Conservation (phyloP, 306 rosid genomes). For the Gastrolobium villosum region DNA sequence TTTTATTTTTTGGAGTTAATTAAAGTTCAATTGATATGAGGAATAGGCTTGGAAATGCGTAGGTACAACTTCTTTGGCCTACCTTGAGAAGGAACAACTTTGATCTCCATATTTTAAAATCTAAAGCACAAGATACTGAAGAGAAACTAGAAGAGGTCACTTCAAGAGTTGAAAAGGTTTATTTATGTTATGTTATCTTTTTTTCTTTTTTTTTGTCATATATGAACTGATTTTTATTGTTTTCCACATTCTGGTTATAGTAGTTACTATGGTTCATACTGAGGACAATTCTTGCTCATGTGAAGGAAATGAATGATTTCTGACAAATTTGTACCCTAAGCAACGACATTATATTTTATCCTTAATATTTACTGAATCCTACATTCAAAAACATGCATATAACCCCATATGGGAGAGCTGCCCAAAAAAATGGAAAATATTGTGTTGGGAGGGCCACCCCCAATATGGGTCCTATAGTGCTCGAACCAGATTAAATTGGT, state of each 20-base stretch:
- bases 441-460: too few species aligned
- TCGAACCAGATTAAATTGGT: too few species aligned
- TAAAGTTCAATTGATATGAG: conserved; percentile 64
- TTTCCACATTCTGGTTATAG: conserved; percentile 27
- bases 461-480: too few species aligned
- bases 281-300: conserved; percentile 11
- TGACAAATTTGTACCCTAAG: conserved; percentile 15
- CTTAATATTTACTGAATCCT: conserved; percentile 24
- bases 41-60: conserved; percentile 57
- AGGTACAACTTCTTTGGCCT: conserved; percentile 89
- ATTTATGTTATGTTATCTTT: conserved; percentile 22
- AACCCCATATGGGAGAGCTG: not conserved
- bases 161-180: conserved; percentile 73
- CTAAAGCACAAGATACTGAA: conserved; percentile 71
- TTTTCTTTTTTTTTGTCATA: not conserved
- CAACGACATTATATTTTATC: conserved; percentile 15
- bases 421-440: too few species aligned
- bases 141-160: conserved; percentile 59
- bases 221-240: conserved; percentile 2
- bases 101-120: conserved; percentile 74
- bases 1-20: conserved; percentile 26
- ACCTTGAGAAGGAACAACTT: conserved; percentile 79
- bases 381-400: not conserved
- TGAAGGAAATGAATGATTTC: conserved; percentile 33
- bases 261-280: conserved; percentile 2